Evolutionary conservation across 148 eudicot species (phyloP), one percentile per base, ranked within the genome.

Genomic region (Vaccinium vitisidaea): DNA sequence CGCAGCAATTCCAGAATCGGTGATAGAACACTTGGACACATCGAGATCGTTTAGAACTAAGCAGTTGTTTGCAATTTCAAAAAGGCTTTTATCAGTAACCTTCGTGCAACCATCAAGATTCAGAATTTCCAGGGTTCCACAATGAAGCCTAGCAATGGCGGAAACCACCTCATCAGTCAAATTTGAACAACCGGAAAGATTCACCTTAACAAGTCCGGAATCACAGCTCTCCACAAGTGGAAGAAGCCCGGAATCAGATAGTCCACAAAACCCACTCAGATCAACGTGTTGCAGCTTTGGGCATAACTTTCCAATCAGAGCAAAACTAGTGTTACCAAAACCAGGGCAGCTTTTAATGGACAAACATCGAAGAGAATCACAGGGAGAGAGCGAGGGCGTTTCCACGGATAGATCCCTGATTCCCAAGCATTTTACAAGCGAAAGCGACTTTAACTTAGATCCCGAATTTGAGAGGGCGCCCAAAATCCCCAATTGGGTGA

Each of bases 361-460:
- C 86, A 97, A 91, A 36, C 90, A 89, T 21, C 88, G 86, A 80
- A 97, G 96, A 75, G 98, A 90, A 78, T 86, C 87, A 70, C 96
- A 91, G 14, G 88, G 89, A 82, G 88, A 81, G 15, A 86, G 75
- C 58, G 80, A 23, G 49, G 81, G 55, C 14, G 59, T 84, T 85
- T 86, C 89, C 18, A 85, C 30, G 6, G 89, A 58, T 55, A 90
- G 82, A 84, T 95, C 96, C 88, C 84, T 92, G 49, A 95, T 87
- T 59, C 96, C 95, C 92, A 92, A 79, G 91, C 99, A 97, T 74
- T 91, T 97, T 14, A 93, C 93, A 0, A 97, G 82, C 70, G 92
- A 80, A 86, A 97, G 92, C 48, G 96, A 87, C 71, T 89, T 97
- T 71, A 97, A 56, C 80, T 90, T 95, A 4, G 92, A 85, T 53